Evolutionary conservation across 1,284 basidiomycete species (phyloP).

Genomic region (Coniferiporia weirii): DNA sequence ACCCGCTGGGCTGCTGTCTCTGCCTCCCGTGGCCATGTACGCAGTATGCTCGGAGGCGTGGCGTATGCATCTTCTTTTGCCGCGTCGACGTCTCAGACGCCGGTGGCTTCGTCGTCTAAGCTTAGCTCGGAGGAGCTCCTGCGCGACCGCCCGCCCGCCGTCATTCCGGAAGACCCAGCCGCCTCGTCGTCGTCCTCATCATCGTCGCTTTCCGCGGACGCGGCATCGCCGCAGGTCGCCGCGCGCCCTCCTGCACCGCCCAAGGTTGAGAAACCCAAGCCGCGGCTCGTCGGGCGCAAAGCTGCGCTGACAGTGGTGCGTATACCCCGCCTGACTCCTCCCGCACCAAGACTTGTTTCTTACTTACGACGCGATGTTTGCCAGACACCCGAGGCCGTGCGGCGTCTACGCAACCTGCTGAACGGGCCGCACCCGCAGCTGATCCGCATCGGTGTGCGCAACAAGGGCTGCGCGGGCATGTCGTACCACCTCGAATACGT

Average conservation of each 20-base stretch:
- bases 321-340: slow-evolving; percentile 21
- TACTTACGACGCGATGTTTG: slow-evolving; percentile 9
- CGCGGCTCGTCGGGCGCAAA: slow-evolving; percentile 69
- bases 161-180: slow-evolving; percentile 34
- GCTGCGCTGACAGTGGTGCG: slow-evolving; percentile 80
- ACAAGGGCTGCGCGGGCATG: slow-evolving; percentile 99
- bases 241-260: slow-evolving; percentile 66
- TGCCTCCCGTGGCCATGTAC: no score
- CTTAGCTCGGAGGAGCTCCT: slow-evolving; percentile 27
- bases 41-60: not conserved
- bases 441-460: slow-evolving; percentile 92
- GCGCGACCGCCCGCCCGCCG: slow-evolving; percentile 46
- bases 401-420: slow-evolving; percentile 65
- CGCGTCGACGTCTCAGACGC: slow-evolving; percentile 19
- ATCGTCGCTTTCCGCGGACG: slow-evolving; percentile 43
- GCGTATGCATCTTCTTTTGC: not conserved
- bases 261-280: slow-evolving; percentile 56
- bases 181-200: slow-evolving; percentile 1
- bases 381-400: slow-evolving; percentile 81
- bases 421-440: slow-evolving; percentile 83
- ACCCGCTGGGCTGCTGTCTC: no score
- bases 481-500: slow-evolving; percentile 98
- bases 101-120: slow-evolving; percentile 20
- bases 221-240: slow-evolving; percentile 62
- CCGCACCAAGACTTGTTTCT: not conserved